Percentiles rank a stretch among this genome's conserved stretches.
Conservation (phyloP, 2,329 filamentous ascomycete species). For the Fusarium sp. region DNA sequence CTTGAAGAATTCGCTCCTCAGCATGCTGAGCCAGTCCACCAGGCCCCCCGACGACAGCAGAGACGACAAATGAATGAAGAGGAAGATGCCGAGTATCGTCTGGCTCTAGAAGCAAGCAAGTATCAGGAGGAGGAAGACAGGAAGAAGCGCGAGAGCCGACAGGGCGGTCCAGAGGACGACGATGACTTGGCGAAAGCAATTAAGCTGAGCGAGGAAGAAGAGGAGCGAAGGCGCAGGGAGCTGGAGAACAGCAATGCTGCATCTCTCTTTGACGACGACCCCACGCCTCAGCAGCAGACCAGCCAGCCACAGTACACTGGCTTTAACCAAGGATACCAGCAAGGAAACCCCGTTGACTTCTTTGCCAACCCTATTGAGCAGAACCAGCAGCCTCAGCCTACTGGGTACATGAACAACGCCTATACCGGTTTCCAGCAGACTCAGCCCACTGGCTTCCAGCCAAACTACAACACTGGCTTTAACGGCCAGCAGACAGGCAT, state of each 20-base stretch:
- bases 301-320: conserved; percentile 84
- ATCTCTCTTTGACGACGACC: conserved; percentile 89
- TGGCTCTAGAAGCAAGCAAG: conserved; percentile 96
- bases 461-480: conserved; percentile 79
- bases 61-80: conserved; percentile 75
- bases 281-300: conserved; percentile 67
- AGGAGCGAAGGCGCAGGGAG: conserved; percentile 88
- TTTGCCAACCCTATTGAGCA: conserved; percentile 93
- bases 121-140: conserved; percentile 93
- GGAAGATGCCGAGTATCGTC: conserved; percentile 89
- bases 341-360: conserved; percentile 96
- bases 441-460: conserved; percentile 65
- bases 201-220: conserved; percentile 93
- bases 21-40: conserved; percentile 55
- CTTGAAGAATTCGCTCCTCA: conserved; percentile 82
- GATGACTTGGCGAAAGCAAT: conserved; percentile 96
- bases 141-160: conserved; percentile 77
- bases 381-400: conserved; percentile 83
- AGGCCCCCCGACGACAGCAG: conserved; percentile 58
- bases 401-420: conserved; percentile 75
- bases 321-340: conserved; percentile 97
- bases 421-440: conserved; percentile 68
- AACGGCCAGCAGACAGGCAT: conserved; percentile 73
- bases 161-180: conserved; percentile 73
- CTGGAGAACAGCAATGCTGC: conserved; percentile 88